phyloP scores from a whole-genome alignment of 2,329 filamentous ascomycete species.

The Plectosphaerella plurivora region DNA sequence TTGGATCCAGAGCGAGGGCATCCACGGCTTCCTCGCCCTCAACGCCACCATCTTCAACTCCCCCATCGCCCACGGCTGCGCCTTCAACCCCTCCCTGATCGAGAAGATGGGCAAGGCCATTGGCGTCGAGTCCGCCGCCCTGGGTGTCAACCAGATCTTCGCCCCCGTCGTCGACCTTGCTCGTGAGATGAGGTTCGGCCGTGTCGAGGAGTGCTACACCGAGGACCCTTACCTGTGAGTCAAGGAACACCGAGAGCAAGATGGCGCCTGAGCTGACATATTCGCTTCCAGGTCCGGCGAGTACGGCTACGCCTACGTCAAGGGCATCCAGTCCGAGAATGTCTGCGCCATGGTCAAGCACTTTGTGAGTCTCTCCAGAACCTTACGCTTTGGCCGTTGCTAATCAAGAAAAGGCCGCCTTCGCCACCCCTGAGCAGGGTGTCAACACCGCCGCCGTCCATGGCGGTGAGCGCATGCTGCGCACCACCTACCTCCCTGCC shows the following conservation, averaged over 20 bases:
- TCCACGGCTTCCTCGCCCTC: constrained; percentile 66
- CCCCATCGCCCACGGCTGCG: constrained; percentile 67
- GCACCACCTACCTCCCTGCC: constrained; percentile 51
- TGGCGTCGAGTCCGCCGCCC: constrained; percentile 58
- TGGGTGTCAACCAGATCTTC: constrained; percentile 71
- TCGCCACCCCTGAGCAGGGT: constrained; percentile 65
- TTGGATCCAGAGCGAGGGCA: constrained; percentile 68
- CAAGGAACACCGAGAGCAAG: background rate
- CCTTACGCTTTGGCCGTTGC: background rate
- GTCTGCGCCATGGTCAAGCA: constrained; percentile 74
- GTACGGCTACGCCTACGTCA: constrained; percentile 54
- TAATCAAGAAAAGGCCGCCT: constrained; percentile 42
- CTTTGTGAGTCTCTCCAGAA: constrained; percentile 41
- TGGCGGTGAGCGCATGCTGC: constrained; percentile 47
- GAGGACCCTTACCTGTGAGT: constrained; percentile 61
- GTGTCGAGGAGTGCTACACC: constrained; percentile 70
- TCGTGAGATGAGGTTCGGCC: constrained; percentile 65
- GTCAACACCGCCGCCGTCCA: constrained; percentile 61
- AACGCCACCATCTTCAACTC: constrained; percentile 79
- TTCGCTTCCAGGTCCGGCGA: constrained; percentile 47
- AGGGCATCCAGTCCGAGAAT: constrained; percentile 57
- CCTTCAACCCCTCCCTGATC: constrained; percentile 62
- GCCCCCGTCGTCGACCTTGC: constrained; percentile 68
- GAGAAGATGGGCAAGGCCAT: constrained; percentile 64
- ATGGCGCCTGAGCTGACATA: constrained; percentile 4